phyloP scores from a whole-genome alignment of 1,139 yeast genomes.

The Pichia kudriavzevii region DNA sequence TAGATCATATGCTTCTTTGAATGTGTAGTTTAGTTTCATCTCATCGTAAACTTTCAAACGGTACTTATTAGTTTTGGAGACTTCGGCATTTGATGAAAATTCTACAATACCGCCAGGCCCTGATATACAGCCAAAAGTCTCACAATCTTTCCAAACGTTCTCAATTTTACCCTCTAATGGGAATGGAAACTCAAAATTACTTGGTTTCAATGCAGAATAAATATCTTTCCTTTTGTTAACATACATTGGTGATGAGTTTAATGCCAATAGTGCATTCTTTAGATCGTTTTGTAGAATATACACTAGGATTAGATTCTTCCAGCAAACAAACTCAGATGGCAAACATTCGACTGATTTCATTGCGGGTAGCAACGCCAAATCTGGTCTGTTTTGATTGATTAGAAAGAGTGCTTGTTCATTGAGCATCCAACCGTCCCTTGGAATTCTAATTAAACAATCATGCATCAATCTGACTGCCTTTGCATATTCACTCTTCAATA shows the following conservation, averaged over 20 bases:
- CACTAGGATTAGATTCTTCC: slow-evolving; percentile 70
- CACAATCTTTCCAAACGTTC: slow-evolving; percentile 42
- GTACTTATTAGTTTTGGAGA: slow-evolving; percentile 54
- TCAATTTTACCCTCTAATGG: slow-evolving; percentile 65
- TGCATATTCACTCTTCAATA: slow-evolving; percentile 63
- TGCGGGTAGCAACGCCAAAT: slow-evolving; percentile 69
- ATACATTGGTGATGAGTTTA: slow-evolving; percentile 92
- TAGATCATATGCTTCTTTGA: slow-evolving; percentile 70
- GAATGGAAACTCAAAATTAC: slow-evolving; percentile 65
- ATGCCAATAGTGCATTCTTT: slow-evolving; percentile 68
- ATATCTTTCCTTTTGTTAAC: slow-evolving; percentile 55
- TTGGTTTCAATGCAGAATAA: slow-evolving; percentile 56
- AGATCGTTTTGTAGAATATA: slow-evolving; percentile 67
- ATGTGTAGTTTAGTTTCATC: slow-evolving; percentile 68
- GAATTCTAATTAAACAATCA: slow-evolving; percentile 47
- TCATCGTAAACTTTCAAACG: slow-evolving; percentile 64
- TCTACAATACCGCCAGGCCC: slow-evolving; percentile 46
- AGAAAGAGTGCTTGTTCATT: slow-evolving; percentile 68
- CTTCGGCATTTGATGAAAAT: slow-evolving; percentile 36
- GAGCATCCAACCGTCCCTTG: slow-evolving; percentile 55
- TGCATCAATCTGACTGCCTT: slow-evolving; percentile 65
- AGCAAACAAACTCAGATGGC: slow-evolving; percentile 78
- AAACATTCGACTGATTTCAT: slow-evolving; percentile 68
- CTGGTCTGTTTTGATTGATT: slow-evolving; percentile 54
- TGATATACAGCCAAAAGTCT: slow-evolving; percentile 39